Percentiles rank a stretch among this genome's conserved stretches.
phyloP scores from a whole-genome alignment of 768 basidiomycete genomes.

The Phanerochaete carnosa region DNA sequence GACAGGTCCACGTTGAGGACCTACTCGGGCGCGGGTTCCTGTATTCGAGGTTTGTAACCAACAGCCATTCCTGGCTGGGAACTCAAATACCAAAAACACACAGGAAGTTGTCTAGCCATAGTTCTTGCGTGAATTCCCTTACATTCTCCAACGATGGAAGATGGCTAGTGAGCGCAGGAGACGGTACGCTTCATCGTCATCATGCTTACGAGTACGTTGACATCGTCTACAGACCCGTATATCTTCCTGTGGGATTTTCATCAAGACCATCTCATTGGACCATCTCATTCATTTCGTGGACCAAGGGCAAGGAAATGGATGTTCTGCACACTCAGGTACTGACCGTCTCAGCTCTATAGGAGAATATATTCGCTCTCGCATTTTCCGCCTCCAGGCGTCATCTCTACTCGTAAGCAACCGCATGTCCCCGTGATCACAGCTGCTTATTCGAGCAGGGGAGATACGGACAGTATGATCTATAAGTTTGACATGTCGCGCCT shows the following conservation, averaged over 20 bases:
- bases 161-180: constrained; percentile 38
- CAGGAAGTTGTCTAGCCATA: constrained; percentile 32
- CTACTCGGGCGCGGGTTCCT: constrained; percentile 16
- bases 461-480: constrained; percentile 18
- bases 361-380: constrained; percentile 66
- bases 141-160: constrained; percentile 33
- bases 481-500: constrained; percentile 22
- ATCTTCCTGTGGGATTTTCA: constrained; percentile 36
- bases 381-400: constrained; percentile 67
- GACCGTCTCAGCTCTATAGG: constrained; percentile 33
- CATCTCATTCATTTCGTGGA: constrained; percentile 26
- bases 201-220: neutral
- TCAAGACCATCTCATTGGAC: constrained; percentile 24
- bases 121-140: constrained; percentile 35
- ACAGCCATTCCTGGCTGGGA: neutral
- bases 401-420: constrained; percentile 57
- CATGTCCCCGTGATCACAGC: neutral
- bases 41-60: constrained; percentile 20
- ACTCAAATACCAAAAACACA: neutral
- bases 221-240: constrained; percentile 22
- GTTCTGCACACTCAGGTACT: neutral
- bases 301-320: constrained; percentile 21
- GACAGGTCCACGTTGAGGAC: neutral
- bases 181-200: constrained; percentile 23
- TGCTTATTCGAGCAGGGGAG: constrained; percentile 16